Evolutionary conservation across 345 rosid genomes (phyloP).

Genomic region (Boechera retrofracta): DNA sequence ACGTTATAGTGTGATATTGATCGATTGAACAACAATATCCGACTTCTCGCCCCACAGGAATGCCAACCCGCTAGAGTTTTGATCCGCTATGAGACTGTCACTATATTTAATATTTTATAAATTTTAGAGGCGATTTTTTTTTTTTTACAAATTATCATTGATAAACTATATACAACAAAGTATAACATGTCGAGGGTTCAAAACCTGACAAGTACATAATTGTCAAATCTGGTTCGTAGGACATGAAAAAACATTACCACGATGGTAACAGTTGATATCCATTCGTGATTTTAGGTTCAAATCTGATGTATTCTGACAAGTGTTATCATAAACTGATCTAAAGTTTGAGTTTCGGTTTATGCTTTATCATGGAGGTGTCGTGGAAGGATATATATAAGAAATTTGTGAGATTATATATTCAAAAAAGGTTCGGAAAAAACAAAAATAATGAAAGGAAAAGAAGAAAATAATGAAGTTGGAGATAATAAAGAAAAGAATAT

Average conservation of each 20-base stretch:
- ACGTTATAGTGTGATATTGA: neutral
- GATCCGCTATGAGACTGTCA: neutral
- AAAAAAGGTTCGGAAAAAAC: neutral
- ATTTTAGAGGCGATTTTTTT: neutral
- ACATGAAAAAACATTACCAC: neutral
- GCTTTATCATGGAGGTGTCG: neutral
- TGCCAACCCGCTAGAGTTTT: neutral
- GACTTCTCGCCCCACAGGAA: neutral
- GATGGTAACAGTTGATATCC: neutral
- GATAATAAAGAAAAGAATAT: slow-evolving; percentile 6
- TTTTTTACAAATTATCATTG: neutral
- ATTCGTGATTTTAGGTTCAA: neutral
- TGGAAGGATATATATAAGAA: neutral
- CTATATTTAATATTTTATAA: neutral
- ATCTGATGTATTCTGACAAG: neutral
- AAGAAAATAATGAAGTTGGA: neutral
- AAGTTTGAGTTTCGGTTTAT: neutral
- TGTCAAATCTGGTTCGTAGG: neutral
- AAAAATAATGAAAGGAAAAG: neutral
- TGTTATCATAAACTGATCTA: neutral
- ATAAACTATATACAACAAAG: neutral
- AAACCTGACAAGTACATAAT: neutral
- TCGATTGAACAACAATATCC: neutral
- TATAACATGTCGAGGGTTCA: neutral
- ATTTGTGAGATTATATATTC: neutral